Evolutionary conservation across 257 asterid species (phyloP), one percentile per base, ranked within the genome.

Genomic region (Solanum pennellii): DNA sequence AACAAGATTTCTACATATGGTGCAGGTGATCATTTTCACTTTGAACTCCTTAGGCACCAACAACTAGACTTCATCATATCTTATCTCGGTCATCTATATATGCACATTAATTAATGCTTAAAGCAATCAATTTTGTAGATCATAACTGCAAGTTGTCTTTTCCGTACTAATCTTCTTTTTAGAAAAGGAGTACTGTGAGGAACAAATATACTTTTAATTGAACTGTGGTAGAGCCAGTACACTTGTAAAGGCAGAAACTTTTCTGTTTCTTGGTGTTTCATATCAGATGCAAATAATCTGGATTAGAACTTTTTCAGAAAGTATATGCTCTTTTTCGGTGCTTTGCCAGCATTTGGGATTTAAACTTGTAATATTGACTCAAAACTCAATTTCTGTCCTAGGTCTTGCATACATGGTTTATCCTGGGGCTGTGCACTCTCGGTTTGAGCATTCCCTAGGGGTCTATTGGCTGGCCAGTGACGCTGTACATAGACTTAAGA

Each of bases 361-460:
- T 21, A 27, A 47, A 83, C 83, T 84, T 60, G 60, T 76, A 80
- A 49, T 52, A 37, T 86, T 86, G 90, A 87, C 87, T 88, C 62
- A 31, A 71, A 71, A 69, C 83, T 83, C 37, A 42, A 49, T 86
- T 74, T 71, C 71, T 82, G 66, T 87, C 42, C 88, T 89, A 96
- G 99, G 99, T 75, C 87, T 94, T 37, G 88, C 96, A 66, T 91
- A 90, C 89, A 85, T 95, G 94, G 99, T 96, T 35, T 96, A 93
- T 91, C 99, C 99, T 59, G 99, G 99, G 88, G 99, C 98, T 16
- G 98, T 96, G 77, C 99, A 96, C 88, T 94, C 99, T 71, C 95
- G 99, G 83, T 95, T 96, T 88, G 99, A 96, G 94, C 99, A 96
- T 89, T 96, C 98, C 12, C 92, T 96, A 84, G 99, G 99, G 84